Percentiles rank a stretch among this genome's conserved stretches.
Conservation (phyloP, 106 monocot species). For the Hemerocallis citrina region DNA sequence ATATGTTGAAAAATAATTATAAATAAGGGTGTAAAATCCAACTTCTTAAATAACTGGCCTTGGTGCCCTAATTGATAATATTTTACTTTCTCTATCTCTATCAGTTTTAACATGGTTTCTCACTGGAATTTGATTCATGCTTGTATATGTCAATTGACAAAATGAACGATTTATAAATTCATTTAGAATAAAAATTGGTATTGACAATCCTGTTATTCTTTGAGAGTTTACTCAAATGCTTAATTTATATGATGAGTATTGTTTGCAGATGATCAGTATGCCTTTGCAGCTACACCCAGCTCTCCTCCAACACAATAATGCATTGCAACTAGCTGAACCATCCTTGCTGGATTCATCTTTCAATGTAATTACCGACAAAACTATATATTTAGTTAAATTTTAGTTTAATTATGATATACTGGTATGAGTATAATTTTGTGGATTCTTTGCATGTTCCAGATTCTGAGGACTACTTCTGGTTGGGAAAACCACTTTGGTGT, state of each 20-base stretch:
- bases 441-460: neutral
- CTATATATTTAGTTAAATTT: neutral
- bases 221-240: neutral
- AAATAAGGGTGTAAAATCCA: too few species aligned
- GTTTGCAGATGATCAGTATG: constrained; percentile 3
- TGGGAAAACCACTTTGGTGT: constrained; percentile 9
- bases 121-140: too few species aligned
- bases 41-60: too few species aligned
- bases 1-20: too few species aligned
- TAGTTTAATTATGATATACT: neutral
- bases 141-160: too few species aligned
- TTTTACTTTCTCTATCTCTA: too few species aligned
- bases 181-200: neutral
- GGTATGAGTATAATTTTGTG: neutral
- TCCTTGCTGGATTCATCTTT: neutral
- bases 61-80: too few species aligned
- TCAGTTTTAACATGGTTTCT: too few species aligned
- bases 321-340: neutral
- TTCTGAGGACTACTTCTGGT: neutral
- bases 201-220: neutral
- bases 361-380: neutral
- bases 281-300: neutral
- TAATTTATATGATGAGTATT: constrained; percentile 1
- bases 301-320: neutral
- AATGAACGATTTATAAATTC: neutral